Evolutionary conservation across 169 alveolate genomes (phyloP), one percentile per base, ranked within the genome.

Genomic region (Plasmodium blacklocki): DNA sequence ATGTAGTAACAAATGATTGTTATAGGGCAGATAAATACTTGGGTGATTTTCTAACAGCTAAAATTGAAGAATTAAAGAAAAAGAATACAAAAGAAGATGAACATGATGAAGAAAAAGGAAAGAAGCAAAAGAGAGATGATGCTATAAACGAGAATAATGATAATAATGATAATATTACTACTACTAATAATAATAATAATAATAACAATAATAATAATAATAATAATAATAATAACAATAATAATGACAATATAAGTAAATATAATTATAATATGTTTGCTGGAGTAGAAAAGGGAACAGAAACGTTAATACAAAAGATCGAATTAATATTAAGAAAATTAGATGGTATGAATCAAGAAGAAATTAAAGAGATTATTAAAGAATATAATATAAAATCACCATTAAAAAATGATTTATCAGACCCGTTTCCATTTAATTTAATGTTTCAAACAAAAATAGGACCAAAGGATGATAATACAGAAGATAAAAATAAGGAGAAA

Each of bases 381-480:
- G 93, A 96, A 88, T 90, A 96, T 72, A 63, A 95, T 29, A 95
- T 98, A 29, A 93, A 89, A 56, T 94, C 99, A 1, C 99, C 99
- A 0, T 96, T 90, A 67, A 97, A 98, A n/a, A 96, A 96, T 66
- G 97, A 97, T 47, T 95, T 98, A 85, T 95, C 99, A 2, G 96
- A 96, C 56, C 99, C 99, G 15, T 92, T 92, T 63, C 99, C 99
- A 47, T 98, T 98, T 92, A 98, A 98, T 92, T 94, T 99, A 43
- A 98, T 99, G 99, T 98, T 99, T 73, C 96, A 94, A 70, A 97
- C 99, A 32, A 92, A 93, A 73, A 96, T 98, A 15, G 99, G 99
- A 0, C 99, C 99, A 9, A 94, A 96, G 80, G 62, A 23, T 86
- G 45, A 56, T 59, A 88, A 3, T 8, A 71, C 63, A 39, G 50